Percentiles rank a stretch among this genome's conserved stretches.
phyloP scores from a whole-genome alignment of 2,329 filamentous ascomycete genomes.

The Ampelomyces quisqualis region DNA sequence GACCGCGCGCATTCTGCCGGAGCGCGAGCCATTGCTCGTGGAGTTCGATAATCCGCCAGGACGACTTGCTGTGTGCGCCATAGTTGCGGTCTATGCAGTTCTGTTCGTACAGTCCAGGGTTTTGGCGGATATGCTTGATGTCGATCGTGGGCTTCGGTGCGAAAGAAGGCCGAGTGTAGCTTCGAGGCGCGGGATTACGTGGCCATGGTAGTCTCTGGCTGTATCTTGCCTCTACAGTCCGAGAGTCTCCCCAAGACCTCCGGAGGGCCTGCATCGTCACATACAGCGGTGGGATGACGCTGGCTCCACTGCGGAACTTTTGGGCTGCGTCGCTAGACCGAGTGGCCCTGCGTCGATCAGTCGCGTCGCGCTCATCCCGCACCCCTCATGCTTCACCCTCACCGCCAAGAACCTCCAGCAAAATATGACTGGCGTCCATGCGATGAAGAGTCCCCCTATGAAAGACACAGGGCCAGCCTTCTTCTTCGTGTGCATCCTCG shows the following conservation, averaged over 20 bases:
- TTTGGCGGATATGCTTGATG: slow-evolving; percentile 85
- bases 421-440: too few relatives aligned
- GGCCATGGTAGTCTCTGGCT: slow-evolving; percentile 4
- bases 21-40: slow-evolving; percentile 50
- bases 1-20: slow-evolving; percentile 60
- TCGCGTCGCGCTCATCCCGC: slow-evolving; percentile 8
- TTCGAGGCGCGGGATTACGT: slow-evolving; percentile 44
- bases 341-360: slow-evolving; percentile 8
- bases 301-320: slow-evolving; percentile 12
- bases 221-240: slow-evolving; percentile 12
- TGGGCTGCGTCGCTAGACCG: slow-evolving; percentile 7
- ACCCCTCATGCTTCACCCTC: slow-evolving; percentile 3
- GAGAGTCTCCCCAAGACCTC: slow-evolving; percentile 19
- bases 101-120: slow-evolving; percentile 74
- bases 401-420: too few relatives aligned
- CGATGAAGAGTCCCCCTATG: too few relatives aligned
- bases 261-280: slow-evolving; percentile 27
- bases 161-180: slow-evolving; percentile 61
- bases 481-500: neutral
- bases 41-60: slow-evolving; percentile 55
- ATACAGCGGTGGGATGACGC: slow-evolving; percentile 6
- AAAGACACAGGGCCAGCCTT: too few relatives aligned
- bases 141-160: slow-evolving; percentile 80
- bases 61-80: slow-evolving; percentile 53
- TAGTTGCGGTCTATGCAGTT: slow-evolving; percentile 90